A percentile compares a stretch with the other conserved stretches of the same genome.
Evolutionary conservation across 2,329 filamentous ascomycete species (phyloP).

Genomic region (Talaromyces sp.): DNA sequence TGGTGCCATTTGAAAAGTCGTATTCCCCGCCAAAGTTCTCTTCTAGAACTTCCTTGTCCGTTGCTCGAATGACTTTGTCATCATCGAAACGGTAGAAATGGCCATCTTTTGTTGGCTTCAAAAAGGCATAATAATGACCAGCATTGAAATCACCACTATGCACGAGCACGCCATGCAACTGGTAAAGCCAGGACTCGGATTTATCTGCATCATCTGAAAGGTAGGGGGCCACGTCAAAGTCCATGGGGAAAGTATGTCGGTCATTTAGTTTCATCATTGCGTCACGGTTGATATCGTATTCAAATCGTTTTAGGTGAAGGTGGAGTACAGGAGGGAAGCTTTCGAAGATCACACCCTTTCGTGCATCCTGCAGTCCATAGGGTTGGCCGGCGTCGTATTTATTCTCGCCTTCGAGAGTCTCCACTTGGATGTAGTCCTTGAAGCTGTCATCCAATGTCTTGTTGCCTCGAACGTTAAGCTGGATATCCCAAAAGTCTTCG

Average conservation of each 20-base stretch:
- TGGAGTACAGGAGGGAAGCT: constrained; percentile 92
- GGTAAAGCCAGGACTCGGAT: constrained; percentile 86
- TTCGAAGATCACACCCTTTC: constrained; percentile 96
- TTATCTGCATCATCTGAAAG: constrained; percentile 79
- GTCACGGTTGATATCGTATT: constrained; percentile 93
- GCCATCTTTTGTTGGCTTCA: constrained; percentile 89
- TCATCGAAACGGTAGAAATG: constrained; percentile 98
- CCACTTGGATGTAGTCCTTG: constrained; percentile 91
- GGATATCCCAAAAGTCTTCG: constrained; percentile 98
- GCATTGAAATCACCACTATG: constrained; percentile 96
- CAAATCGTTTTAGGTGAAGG: constrained; percentile 92
- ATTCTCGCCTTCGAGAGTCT: constrained; percentile 96
- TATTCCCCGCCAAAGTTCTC: constrained; percentile 97
- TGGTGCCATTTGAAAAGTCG: constrained; percentile 51
- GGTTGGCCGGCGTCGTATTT: constrained; percentile 92
- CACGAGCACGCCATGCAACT: constrained; percentile 89
- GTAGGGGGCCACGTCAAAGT: constrained; percentile 67
- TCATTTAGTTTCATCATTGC: constrained; percentile 92
- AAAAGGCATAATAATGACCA: constrained; percentile 95
- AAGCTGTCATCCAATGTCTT: constrained; percentile 92
- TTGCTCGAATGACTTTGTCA: constrained; percentile 92
- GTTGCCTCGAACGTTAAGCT: constrained; percentile 93
- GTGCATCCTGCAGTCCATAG: constrained; percentile 88
- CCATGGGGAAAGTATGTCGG: constrained; percentile 45
- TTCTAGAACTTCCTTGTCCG: constrained; percentile 83